Conservation (phyloP, 805 yeast genomes). For the Saturnispora zaruensis region DNA sequence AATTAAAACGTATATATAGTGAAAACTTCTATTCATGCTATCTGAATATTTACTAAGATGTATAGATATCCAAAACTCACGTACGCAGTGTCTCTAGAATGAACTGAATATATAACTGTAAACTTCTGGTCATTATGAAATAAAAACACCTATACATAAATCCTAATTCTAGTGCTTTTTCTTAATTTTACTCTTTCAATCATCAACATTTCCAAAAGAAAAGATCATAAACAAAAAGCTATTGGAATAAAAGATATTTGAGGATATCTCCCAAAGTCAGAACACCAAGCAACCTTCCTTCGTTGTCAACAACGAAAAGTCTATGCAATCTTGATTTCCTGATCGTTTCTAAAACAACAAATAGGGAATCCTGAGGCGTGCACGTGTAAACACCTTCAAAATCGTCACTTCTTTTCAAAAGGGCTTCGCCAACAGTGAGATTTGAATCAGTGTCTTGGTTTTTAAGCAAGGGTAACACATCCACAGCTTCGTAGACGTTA, state of each 20-base stretch:
- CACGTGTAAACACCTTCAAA: constrained; percentile 98
- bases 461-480: constrained; percentile 82
- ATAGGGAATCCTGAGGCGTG: constrained; percentile 74
- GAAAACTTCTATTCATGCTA: no score
- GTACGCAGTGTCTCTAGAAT: not conserved
- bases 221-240: not conserved
- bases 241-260: constrained; percentile 50
- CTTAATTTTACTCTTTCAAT: not conserved
- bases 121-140: not conserved
- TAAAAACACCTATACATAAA: not conserved
- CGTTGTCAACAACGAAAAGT: constrained; percentile 83
- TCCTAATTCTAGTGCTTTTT: not conserved
- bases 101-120: not conserved
- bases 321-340: constrained; percentile 87
- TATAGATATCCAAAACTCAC: no score
- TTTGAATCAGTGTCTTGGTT: constrained; percentile 88
- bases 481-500: constrained; percentile 94
- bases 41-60: no score
- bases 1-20: no score
- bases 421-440: constrained; percentile 90
- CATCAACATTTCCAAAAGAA: not conserved
- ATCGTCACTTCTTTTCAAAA: constrained; percentile 88
- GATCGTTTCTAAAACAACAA: constrained; percentile 87
- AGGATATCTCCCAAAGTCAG: constrained; percentile 88
- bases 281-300: constrained; percentile 70